These are phyloP conservation scores for Lentinula detonsa DNA, from an alignment of 768 basidiomycete genomes.

Conservation along the genomic window DNA sequence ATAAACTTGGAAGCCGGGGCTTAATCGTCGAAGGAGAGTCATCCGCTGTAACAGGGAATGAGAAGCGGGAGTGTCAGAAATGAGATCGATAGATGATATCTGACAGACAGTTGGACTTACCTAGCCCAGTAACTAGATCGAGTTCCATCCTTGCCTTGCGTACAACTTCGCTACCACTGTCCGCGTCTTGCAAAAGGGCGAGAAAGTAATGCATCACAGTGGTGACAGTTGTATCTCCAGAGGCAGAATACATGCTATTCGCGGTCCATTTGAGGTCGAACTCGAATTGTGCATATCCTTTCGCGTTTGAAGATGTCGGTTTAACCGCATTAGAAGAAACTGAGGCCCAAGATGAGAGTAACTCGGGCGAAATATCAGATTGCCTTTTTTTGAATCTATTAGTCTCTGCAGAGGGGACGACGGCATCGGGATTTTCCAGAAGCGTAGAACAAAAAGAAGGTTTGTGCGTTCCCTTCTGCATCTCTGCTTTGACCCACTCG, in stretches of 20 bases:
- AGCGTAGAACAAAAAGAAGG: constrained; percentile 35
- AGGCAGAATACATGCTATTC: constrained; percentile 26
- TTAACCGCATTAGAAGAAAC: constrained; percentile 44
- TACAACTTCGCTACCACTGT: constrained; percentile 25
- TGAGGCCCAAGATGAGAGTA: constrained; percentile 4
- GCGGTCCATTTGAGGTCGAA: constrained; percentile 76
- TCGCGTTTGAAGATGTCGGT: constrained; percentile 41
- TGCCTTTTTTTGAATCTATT: neutral
- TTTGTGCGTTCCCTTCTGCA: constrained; percentile 36
- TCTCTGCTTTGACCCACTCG: constrained; percentile 46
- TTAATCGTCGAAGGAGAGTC: neutral
- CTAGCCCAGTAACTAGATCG: constrained; percentile 46
- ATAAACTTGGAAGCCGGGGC: neutral
- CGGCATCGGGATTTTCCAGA: constrained; percentile 15
- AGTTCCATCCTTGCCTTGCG: constrained; percentile 60
- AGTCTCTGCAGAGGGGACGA: neutral
- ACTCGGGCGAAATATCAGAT: constrained; percentile 16
- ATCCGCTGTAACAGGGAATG: constrained; percentile 41
- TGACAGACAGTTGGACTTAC: constrained; percentile 9
- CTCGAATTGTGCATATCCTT: constrained; percentile 38
- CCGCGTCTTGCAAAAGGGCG: constrained; percentile 59
- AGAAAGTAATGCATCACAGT: constrained; percentile 56
- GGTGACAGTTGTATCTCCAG: constrained; percentile 41
- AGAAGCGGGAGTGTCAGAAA: constrained; percentile 58
- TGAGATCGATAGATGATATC: constrained; percentile 27